Evolutionary conservation across 2,329 filamentous ascomycete species (phyloP).

Genomic region (Bipolaris oryzae): DNA sequence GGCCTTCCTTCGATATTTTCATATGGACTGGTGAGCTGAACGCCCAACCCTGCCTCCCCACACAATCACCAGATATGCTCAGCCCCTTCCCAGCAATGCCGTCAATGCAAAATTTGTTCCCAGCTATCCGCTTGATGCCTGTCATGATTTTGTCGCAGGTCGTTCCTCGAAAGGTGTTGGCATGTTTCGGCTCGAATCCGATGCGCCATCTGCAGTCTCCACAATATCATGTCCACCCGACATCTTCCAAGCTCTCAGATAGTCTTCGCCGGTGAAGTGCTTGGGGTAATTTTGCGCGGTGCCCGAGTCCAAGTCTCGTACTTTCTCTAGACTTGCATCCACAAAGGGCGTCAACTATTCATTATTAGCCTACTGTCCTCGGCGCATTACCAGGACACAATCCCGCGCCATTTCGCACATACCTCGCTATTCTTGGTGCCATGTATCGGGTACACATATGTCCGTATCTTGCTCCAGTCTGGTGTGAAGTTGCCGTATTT

Average conservation of each 20-base stretch:
- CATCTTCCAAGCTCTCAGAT: conserved; percentile 44
- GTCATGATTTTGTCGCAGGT: conserved; percentile 20
- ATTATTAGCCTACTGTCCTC: background rate
- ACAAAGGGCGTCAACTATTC: conserved; percentile 80
- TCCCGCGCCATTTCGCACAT: background rate
- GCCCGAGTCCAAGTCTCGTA: conserved; percentile 18
- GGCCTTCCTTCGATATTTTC: background rate
- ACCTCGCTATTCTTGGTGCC: conserved; percentile 59
- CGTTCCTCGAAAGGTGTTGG: conserved; percentile 36
- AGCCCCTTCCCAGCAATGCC: background rate
- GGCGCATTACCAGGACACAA: conserved; percentile 1
- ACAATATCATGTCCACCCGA: conserved; percentile 39
- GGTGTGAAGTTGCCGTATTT: conserved; percentile 83
- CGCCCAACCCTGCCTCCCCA: conserved; percentile 3
- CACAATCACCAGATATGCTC: background rate
- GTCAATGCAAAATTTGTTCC: too few species aligned
- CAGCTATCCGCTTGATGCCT: background rate
- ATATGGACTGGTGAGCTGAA: background rate
- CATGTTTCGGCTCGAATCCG: conserved; percentile 24
- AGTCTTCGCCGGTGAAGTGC: conserved; percentile 41
- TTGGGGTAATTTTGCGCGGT: conserved; percentile 29
- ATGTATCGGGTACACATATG: conserved; percentile 78
- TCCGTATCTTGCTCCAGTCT: conserved; percentile 86
- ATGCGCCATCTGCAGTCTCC: conserved; percentile 4
- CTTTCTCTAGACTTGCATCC: conserved; percentile 61